Evolutionary conservation across 306 rosid species (phyloP).

Genomic region (Lathyrus tuberosus): DNA sequence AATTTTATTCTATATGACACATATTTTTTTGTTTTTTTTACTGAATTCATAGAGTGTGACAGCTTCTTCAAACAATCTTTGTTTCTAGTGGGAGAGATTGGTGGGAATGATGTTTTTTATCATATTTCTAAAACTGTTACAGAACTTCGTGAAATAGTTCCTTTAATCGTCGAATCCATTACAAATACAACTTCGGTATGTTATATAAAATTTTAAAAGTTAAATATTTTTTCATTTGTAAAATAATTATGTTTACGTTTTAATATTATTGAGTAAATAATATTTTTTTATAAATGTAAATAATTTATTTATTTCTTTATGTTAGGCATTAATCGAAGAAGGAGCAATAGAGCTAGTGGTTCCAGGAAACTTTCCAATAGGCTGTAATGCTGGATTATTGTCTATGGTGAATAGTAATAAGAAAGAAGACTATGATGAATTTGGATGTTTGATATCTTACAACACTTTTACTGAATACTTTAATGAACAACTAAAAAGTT

Average conservation of each 20-base stretch:
- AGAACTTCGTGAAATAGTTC: neutral
- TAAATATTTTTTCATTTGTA: neutral
- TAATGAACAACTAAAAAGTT: slow-evolving; percentile 40
- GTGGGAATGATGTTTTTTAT: neutral
- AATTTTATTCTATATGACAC: neutral
- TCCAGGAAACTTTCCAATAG: slow-evolving; percentile 9
- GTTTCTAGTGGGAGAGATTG: slow-evolving; percentile 20
- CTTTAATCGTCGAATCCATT: neutral
- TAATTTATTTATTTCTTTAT: neutral
- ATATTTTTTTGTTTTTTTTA: neutral
- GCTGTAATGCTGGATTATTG: slow-evolving; percentile 10
- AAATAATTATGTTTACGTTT: neutral
- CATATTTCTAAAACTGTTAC: neutral
- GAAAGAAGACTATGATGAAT: slow-evolving; percentile 34
- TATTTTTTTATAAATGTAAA: neutral
- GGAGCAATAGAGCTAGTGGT: neutral
- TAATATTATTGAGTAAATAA: neutral
- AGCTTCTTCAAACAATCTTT: neutral
- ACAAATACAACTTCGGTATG: neutral
- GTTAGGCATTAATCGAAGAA: slow-evolving; percentile 1
- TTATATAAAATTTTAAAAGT: too few relatives aligned
- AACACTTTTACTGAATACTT: slow-evolving; percentile 43
- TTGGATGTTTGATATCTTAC: slow-evolving; percentile 52
- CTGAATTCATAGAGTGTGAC: neutral
- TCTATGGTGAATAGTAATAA: slow-evolving; percentile 23